Evolutionary conservation across 2,329 filamentous ascomycete species (phyloP), one percentile per base, ranked within the genome.

Genomic region (Thielaviopsis euricoi): DNA sequence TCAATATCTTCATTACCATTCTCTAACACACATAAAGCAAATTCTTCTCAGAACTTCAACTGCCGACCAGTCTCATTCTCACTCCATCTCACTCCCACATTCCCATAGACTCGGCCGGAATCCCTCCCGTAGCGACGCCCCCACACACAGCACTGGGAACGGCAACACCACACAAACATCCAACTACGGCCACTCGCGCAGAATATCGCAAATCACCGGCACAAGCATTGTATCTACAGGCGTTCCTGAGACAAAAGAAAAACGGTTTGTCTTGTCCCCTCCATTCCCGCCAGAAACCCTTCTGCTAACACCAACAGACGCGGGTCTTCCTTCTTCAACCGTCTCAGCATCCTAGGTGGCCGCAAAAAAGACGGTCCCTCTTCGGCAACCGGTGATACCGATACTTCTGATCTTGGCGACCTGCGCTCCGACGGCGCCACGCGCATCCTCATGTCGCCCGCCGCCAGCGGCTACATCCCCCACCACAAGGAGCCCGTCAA

Each of bases 241-340:
- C 15, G 23, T 21, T 33, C 21, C 22, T 13, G 49, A 57, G 22
- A 23, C 64, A 55, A 84, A 76, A 67, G 83, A 86, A 61, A 86
- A 84, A 71, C 86, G 79, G 83, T 86, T 72, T 66, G 78, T 74
- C 12, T 3, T 12, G 19, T 21, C 10, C 26, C 10, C 54, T 57
- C 33, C 56, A 56, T n/a, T 51, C 40, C 23, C 37, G 52, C 29
- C 53, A 48, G 10, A 51, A 25, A 40, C 49, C 17, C 19, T 15
- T 21, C 6, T 26, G 26, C 52, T 50, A 52, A 26, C 43, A 40
- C 12, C 21, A 15, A n/a, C 49, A 95, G 86, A 70, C 96, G 95
- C 73, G 85, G 87, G 26, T 81, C 86, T 19, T 95, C 89, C 15
- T 95, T 98, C 67, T 79, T 98, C 26, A 94, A 89, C 69, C 86